phyloP scores from a whole-genome alignment of 2,329 filamentous ascomycete species.

The Cercospora sp. region DNA sequence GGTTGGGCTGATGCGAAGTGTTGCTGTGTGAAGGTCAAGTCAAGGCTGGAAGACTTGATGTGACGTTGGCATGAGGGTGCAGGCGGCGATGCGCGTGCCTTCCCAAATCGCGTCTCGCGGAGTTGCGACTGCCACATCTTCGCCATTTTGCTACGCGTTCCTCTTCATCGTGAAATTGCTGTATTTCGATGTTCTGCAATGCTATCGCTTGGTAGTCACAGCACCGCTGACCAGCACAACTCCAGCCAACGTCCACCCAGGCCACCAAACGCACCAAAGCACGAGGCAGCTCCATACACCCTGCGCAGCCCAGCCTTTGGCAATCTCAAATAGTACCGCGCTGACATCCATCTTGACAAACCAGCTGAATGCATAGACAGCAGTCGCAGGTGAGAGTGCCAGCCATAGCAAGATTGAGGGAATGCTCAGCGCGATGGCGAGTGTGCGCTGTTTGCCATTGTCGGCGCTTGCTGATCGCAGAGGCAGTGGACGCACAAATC shows the following conservation, averaged over 20 bases:
- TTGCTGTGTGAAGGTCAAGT: not conserved
- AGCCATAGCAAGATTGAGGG: conserved; percentile 21
- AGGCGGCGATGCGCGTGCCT: conserved; percentile 3
- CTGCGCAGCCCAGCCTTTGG: conserved; percentile 37
- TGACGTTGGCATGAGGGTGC: conserved; percentile 10
- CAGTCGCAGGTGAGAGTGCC: conserved; percentile 28
- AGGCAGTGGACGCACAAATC: conserved; percentile 60
- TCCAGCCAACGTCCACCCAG: conserved; percentile 37
- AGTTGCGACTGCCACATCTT: not conserved
- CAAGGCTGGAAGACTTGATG: not conserved
- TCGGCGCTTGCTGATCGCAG: conserved; percentile 7
- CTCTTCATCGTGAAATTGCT: not conserved
- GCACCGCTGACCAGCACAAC: conserved; percentile 30
- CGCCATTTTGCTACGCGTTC: not conserved
- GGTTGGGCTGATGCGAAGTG: not conserved
- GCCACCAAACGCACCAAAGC: conserved; percentile 39
- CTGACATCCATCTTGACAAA: conserved; percentile 26
- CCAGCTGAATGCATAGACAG: conserved; percentile 28
- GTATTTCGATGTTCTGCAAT: not conserved
- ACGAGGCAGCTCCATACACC: conserved; percentile 38
- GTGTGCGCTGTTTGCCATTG: not conserved
- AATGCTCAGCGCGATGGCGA: conserved; percentile 19
- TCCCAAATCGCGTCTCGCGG: not conserved
- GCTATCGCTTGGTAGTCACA: conserved; percentile 14
- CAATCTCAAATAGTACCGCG: conserved; percentile 34